A percentile compares a stretch with the other conserved stretches of the same genome.
phyloP scores from a whole-genome alignment of 345 rosid species.

The Aquilaria sinensis region DNA sequence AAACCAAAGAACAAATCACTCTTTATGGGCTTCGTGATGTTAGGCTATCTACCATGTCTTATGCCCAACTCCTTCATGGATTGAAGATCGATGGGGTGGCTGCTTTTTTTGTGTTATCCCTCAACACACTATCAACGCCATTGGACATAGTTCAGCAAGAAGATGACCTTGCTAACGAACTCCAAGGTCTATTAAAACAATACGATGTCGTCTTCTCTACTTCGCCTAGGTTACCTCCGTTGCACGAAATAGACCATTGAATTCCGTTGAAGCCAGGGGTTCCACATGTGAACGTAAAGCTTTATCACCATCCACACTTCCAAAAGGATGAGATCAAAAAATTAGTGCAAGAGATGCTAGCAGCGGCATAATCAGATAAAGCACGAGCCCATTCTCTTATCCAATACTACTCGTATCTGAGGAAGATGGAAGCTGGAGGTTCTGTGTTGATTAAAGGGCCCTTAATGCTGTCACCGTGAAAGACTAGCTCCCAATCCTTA shows the following conservation, averaged over 20 bases:
- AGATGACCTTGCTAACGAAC: not conserved
- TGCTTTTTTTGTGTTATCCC: not conserved
- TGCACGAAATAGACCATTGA: not conserved
- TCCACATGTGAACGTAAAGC: not conserved
- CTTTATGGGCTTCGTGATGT: too few species aligned
- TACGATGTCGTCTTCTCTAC: not conserved
- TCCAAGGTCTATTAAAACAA: not conserved
- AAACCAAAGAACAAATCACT: too few species aligned
- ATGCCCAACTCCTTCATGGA: not conserved
- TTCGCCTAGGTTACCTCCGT: not conserved
- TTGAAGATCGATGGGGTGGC: too few species aligned
- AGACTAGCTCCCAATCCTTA: not conserved
- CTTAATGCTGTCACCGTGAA: not conserved
- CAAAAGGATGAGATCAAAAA: not conserved
- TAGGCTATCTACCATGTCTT: not conserved
- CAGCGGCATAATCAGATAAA: not conserved
- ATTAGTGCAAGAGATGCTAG: not conserved
- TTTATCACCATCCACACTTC: not conserved
- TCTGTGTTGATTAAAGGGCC: not conserved
- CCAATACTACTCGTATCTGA: not conserved
- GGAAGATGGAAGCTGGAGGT: not conserved
- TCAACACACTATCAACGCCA: not conserved
- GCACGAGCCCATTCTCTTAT: constrained; percentile 10
- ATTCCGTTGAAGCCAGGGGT: not conserved
- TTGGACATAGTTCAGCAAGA: too few species aligned